phyloP scores from a whole-genome alignment of 1,139 yeast genomes.

The Sugiyamaella castrensis region DNA sequence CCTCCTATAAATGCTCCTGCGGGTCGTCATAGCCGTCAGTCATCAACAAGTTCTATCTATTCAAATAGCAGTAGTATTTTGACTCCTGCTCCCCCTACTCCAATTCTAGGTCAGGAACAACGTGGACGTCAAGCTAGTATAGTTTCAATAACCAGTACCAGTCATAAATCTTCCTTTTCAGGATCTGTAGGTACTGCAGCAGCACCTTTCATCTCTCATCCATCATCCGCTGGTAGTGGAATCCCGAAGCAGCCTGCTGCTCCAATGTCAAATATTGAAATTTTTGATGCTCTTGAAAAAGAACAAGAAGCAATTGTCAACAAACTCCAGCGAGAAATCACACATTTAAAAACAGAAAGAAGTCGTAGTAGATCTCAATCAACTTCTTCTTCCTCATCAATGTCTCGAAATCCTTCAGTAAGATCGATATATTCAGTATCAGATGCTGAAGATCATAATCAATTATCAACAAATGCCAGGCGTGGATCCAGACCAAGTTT shows the following conservation, averaged over 20 bases:
- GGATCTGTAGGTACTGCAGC: background rate
- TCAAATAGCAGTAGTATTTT: constrained; percentile 5
- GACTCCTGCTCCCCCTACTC: constrained; percentile 9
- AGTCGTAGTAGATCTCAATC: constrained; percentile 34
- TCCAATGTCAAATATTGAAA: constrained; percentile 23
- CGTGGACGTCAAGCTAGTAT: constrained; percentile 9
- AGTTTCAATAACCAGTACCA: background rate
- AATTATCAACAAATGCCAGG: constrained; percentile 9
- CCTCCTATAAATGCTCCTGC: constrained; percentile 5
- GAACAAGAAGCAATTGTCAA: constrained; percentile 42
- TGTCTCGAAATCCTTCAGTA: constrained; percentile 33
- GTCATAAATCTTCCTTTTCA: constrained; percentile 1
- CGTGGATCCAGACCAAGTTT: constrained; percentile 25
- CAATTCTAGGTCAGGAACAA: constrained; percentile 3
- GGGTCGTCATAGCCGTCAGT: constrained; percentile 12
- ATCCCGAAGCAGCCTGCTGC: constrained; percentile 10
- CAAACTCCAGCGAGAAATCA: constrained; percentile 38
- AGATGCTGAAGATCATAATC: constrained; percentile 28
- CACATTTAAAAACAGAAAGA: constrained; percentile 30
- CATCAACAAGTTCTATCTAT: constrained; percentile 12
- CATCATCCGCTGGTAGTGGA: constrained; percentile 1
- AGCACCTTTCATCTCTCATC: background rate
- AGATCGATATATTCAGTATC: constrained; percentile 30
- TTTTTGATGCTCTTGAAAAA: constrained; percentile 34
- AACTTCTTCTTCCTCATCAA: constrained; percentile 33